A percentile compares a stretch with the other conserved stretches of the same genome.
Evolutionary conservation across 2,329 filamentous ascomycete genomes (phyloP).

Genomic region (Lecanicillium sp.): DNA sequence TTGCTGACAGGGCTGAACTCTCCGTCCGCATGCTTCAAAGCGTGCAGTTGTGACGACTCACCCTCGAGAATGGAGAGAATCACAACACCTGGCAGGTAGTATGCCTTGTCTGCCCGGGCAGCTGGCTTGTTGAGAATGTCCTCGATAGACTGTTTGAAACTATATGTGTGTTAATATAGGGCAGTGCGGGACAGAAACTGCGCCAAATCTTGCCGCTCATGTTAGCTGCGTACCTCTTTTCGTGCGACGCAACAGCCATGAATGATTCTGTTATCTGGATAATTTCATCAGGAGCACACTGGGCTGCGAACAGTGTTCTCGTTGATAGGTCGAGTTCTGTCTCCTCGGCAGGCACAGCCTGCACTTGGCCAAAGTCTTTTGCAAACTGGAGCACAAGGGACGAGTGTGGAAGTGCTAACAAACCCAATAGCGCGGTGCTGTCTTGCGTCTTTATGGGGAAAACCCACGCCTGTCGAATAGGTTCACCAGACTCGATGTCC

Average conservation of each 20-base stretch:
- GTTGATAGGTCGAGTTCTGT: conserved; percentile 43
- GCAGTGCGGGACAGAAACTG: no score
- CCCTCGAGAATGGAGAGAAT: conserved; percentile 32
- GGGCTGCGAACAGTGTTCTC: conserved; percentile 41
- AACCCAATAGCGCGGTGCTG: conserved; percentile 21
- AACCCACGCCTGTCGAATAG: conserved; percentile 46
- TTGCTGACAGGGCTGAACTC: neutral
- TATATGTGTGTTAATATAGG: conserved; percentile 6
- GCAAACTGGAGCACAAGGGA: conserved; percentile 42
- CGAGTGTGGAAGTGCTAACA: conserved; percentile 42
- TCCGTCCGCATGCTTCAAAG: neutral
- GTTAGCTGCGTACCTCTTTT: neutral
- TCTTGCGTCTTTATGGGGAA: conserved; percentile 24
- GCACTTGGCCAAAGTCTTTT: conserved; percentile 36
- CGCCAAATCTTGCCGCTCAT: no score
- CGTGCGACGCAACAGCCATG: neutral
- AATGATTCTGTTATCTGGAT: neutral
- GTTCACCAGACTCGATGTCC: conserved; percentile 42
- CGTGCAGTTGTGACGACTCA: neutral
- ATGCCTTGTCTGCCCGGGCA: conserved; percentile 33
- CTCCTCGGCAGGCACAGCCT: conserved; percentile 30
- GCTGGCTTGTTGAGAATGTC: conserved; percentile 22
- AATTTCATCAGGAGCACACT: conserved; percentile 27
- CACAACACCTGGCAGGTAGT: conserved; percentile 27
- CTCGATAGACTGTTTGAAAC: conserved; percentile 21